Conservation (phyloP, 1,284 basidiomycete genomes). For the Leucoagaricus sp. region DNA sequence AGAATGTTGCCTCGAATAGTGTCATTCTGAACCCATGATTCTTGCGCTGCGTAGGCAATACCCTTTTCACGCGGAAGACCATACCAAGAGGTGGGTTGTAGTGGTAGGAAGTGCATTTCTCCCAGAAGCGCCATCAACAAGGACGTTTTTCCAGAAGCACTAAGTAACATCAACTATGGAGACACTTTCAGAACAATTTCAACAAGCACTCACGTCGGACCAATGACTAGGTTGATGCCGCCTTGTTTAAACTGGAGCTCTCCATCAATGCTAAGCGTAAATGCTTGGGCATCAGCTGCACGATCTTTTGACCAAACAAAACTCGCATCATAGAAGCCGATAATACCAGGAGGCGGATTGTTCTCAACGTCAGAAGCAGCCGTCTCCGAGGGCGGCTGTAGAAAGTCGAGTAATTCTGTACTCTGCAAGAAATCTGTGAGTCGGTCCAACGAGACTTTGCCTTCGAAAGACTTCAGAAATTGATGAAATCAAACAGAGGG, state of each 20-base stretch:
- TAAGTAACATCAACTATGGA: conserved; percentile 1
- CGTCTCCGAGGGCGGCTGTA: conserved; percentile 11
- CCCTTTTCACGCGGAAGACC: conserved; percentile 65
- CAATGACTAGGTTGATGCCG: conserved; percentile 64
- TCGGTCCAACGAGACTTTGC: conserved; percentile 53
- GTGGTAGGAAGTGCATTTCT: conserved; percentile 67
- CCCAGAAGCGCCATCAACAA: conserved; percentile 57
- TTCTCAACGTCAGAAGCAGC: not conserved
- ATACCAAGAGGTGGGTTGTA: conserved; percentile 60
- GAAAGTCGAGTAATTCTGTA: conserved; percentile 56
- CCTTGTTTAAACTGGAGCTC: conserved; percentile 60
- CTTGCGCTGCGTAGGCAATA: conserved; percentile 77
- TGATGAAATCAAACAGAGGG: not conserved
- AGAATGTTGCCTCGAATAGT: conserved; percentile 76
- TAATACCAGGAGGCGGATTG: conserved; percentile 1
- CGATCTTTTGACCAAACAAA: conserved; percentile 45
- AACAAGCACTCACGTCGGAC: conserved; percentile 46
- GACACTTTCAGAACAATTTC: not conserved
- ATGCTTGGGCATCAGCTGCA: conserved; percentile 28
- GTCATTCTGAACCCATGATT: conserved; percentile 74
- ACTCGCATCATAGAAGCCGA: conserved; percentile 26
- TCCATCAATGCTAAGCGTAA: conserved; percentile 47
- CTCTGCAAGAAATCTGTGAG: conserved; percentile 48
- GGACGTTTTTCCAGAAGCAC: conserved; percentile 46
- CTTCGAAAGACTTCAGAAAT: conserved; percentile 16